Conservation (phyloP, 2,329 filamentous ascomycete species). For the Xylaria sp. region DNA sequence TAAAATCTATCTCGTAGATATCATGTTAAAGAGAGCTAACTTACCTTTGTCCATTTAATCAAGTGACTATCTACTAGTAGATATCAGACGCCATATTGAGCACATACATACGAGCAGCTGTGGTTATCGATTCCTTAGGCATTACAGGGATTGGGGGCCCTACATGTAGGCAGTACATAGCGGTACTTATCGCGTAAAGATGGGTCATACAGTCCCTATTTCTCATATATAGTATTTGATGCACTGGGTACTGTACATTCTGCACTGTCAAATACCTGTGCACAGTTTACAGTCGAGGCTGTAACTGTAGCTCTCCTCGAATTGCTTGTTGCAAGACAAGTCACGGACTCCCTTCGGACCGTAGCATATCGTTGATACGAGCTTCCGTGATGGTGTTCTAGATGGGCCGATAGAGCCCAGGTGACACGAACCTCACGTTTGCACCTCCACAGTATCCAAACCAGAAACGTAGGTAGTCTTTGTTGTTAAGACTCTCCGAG, state of each 20-base stretch:
- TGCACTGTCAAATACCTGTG: too few relatives aligned
- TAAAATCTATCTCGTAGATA: not conserved
- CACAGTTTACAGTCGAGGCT: too few relatives aligned
- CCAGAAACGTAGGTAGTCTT: too few relatives aligned
- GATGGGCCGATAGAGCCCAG: not conserved
- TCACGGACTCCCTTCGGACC: not conserved
- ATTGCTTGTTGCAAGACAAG: not conserved
- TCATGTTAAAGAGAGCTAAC: not conserved
- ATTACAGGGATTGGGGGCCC: not conserved
- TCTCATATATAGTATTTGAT: too few relatives aligned
- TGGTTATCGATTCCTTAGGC: not conserved
- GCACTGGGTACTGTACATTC: too few relatives aligned
- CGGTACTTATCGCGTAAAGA: not conserved
- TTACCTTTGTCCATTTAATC: not conserved
- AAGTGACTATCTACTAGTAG: slow-evolving; percentile 2
- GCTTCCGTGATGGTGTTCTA: not conserved
- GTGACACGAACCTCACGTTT: not conserved
- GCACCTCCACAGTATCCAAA: not conserved
- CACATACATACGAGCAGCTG: not conserved
- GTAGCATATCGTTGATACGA: not conserved
- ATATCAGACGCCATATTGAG: slow-evolving; percentile 2
- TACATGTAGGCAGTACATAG: not conserved
- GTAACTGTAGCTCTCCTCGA: too few relatives aligned
- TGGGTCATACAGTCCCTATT: too few relatives aligned
- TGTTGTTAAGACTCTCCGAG: too few relatives aligned